Evolutionary conservation across 306 rosid genomes (phyloP).

Genomic region (Fragaria iinumae): DNA sequence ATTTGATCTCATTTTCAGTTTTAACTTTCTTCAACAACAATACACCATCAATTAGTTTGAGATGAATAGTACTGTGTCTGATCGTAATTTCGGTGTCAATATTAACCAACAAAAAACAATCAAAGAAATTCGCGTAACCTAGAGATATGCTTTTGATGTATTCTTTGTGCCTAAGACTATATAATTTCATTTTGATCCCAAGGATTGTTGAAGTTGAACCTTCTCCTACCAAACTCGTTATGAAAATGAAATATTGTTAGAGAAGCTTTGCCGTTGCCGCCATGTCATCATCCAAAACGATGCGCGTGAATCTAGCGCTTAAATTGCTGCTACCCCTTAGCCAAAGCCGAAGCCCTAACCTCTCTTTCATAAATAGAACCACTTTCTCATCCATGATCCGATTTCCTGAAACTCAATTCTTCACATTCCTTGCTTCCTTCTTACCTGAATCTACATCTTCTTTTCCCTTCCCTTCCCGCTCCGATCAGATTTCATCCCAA

Average conservation of each 20-base stretch:
- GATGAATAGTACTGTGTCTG: too few relatives aligned
- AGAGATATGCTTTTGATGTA: not conserved
- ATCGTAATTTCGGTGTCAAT: too few relatives aligned
- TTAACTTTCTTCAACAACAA: too few relatives aligned
- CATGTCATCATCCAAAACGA: slow-evolving; percentile 28
- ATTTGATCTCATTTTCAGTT: not conserved
- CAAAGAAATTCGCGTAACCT: too few relatives aligned
- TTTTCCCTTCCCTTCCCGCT: not conserved
- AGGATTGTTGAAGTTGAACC: not conserved
- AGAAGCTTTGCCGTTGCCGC: slow-evolving; percentile 4
- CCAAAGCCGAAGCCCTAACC: not conserved
- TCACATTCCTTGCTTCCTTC: not conserved
- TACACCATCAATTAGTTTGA: too few relatives aligned
- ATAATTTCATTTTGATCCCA: not conserved
- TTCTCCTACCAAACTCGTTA: not conserved
- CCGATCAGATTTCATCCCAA: not conserved
- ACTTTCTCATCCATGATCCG: slow-evolving; percentile 3
- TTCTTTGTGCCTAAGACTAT: not conserved
- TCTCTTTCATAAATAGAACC: slow-evolving; percentile 13
- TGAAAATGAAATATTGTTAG: not conserved
- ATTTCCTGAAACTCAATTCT: slow-evolving; percentile 16
- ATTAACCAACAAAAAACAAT: too few relatives aligned
- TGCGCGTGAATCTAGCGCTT: slow-evolving; percentile 2
- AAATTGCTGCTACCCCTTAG: slow-evolving; percentile 21
- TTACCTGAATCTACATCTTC: not conserved